Evolutionary conservation across 2,329 filamentous ascomycete species (phyloP).

Genomic region (Chrysosporium keratinophilum): DNA sequence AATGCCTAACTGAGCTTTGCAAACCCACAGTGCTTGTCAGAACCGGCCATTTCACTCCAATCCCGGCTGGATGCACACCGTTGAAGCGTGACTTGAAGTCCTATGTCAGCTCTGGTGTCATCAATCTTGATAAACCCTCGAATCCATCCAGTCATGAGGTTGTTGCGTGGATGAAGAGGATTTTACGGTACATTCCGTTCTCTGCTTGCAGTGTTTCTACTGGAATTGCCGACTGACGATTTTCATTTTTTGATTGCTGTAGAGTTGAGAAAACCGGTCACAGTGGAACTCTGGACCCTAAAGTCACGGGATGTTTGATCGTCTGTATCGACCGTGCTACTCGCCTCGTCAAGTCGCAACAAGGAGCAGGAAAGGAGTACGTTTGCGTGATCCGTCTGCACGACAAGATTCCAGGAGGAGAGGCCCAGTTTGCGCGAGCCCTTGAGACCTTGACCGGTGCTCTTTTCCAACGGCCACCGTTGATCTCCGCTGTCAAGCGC

Average conservation of each 20-base stretch:
- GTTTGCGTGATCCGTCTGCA: conserved; percentile 91
- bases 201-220: background rate
- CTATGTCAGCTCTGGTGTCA: conserved; percentile 93
- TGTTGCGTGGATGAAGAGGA: conserved; percentile 98
- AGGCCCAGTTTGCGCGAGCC: conserved; percentile 84
- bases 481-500: conserved; percentile 98
- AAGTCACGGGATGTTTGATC: conserved; percentile 92
- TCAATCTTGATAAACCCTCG: conserved; percentile 95
- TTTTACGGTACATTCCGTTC: conserved; percentile 54
- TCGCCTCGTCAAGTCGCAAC: conserved; percentile 95
- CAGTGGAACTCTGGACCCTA: conserved; percentile 95
- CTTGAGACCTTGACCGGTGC: conserved; percentile 94
- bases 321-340: conserved; percentile 95
- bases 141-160: conserved; percentile 98
- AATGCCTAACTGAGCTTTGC: background rate
- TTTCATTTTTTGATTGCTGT: conserved; percentile 11
- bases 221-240: conserved; percentile 14
- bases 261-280: conserved; percentile 95
- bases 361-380: conserved; percentile 98
- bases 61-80: conserved; percentile 82
- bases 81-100: conserved; percentile 91
- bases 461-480: conserved; percentile 88
- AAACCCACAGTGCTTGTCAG: conserved; percentile 65
- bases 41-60: conserved; percentile 94
- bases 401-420: conserved; percentile 85